Evolutionary conservation across 139 green algal genomes (phyloP), one percentile per base, ranked within the genome.

Genomic region (Nannochloris sp.): DNA sequence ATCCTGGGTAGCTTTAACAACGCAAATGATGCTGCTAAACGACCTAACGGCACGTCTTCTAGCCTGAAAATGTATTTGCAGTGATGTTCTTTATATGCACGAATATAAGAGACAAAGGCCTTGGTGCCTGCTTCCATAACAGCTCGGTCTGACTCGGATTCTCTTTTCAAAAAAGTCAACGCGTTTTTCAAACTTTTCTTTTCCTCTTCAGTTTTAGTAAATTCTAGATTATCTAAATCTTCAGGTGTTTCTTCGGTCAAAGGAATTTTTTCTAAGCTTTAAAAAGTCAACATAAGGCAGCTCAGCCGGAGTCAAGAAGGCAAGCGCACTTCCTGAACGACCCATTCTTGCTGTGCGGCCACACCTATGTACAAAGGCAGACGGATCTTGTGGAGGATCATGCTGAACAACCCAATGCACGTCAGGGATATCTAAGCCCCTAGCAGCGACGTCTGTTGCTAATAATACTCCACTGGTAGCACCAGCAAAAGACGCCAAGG

Each of bases 41-140:
- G 61, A 0, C 84, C 92, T 4, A 97, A 51, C 32, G 80, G 42
- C 7, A 97, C 77, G 6, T 96, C 86, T 72, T 70, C 61, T 48
- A 92, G 3, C 45, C 88, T 63, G 84, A 98, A 99, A 33, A 93
- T 93, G 74, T 83, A 95, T 7, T 83, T 82, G 84, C 91, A 97
- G 60, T 97, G 87, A 75, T 99, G 94, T 80, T 99, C 93, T 71
- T 94, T 96, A 86, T 99, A 99, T 13, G 83, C 94, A 1, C 95
- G 70, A 25, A 98, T 73, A 56, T 91, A 96, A 3, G 85, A 91
- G 34, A 98, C 90, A 83, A 97, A 99, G 0, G 92, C 94, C 8
- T 74, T 70, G 4, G 76, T 81, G 12, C 82, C 89, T 33, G 87
- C 86, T 61, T 98, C 92, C 92, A 99, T 95, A n/a, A 97, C 62